Conservation (phyloP, 1,139 yeast species). For the Taphrina sp. region DNA sequence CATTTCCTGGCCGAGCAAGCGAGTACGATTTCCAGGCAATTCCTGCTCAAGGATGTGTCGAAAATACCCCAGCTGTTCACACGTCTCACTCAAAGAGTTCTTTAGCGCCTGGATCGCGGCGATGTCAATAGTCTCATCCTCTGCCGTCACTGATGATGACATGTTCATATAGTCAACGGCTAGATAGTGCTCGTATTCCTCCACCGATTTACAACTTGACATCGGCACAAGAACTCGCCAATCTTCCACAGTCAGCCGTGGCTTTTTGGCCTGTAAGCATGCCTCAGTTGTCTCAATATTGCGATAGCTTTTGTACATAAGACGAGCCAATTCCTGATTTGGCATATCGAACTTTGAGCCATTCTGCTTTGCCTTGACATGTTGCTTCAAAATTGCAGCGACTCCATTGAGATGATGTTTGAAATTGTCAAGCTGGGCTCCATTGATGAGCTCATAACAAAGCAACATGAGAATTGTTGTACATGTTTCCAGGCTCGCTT, state of each 20-base stretch:
- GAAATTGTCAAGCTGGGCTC: neutral
- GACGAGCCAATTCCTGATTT: neutral
- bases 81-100: neutral
- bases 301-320: neutral
- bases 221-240: constrained; percentile 5
- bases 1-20: neutral
- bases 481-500: neutral
- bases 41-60: neutral
- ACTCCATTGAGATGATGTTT: neutral
- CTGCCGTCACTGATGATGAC: neutral
- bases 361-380: neutral
- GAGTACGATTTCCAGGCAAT: neutral
- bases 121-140: neutral
- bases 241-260: neutral
- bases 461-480: neutral
- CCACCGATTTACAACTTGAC: neutral
- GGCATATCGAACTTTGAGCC: neutral
- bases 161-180: neutral
- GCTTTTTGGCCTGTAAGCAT: neutral
- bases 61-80: neutral
- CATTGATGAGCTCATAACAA: constrained; percentile 5
- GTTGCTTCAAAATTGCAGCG: neutral
- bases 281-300: neutral
- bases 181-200: neutral
- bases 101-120: neutral